phyloP scores from a whole-genome alignment of 2,329 filamentous ascomycete genomes.

The Talaromyces amestolkiae region DNA sequence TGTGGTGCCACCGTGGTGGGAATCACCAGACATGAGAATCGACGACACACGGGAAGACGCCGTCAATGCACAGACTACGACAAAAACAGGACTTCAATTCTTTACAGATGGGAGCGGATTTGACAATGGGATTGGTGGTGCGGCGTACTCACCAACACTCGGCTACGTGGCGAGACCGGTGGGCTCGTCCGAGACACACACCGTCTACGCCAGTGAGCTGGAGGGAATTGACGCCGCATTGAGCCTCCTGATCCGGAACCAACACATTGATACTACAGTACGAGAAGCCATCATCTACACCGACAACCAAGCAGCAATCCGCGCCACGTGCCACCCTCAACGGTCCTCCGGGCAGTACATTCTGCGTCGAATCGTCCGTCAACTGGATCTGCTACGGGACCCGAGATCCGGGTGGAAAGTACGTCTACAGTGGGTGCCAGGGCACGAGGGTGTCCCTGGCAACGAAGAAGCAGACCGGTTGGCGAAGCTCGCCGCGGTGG shows the following conservation, averaged over 20 bases:
- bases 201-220: not conserved
- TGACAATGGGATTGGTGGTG: not conserved
- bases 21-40: not conserved
- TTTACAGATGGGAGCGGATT: not conserved
- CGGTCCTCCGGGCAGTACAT: constrained; percentile 29
- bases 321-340: constrained; percentile 29
- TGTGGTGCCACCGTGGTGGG: not conserved
- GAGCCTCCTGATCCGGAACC: not conserved
- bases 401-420: not conserved
- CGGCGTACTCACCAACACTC: not conserved
- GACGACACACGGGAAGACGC: not conserved
- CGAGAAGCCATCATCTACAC: constrained; percentile 26
- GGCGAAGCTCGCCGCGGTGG: not conserved
- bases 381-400: not conserved
- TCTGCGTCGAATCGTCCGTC: not conserved
- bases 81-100: not conserved
- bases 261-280: no score
- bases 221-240: not conserved
- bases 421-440: not conserved
- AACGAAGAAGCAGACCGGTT: not conserved
- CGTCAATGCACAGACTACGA: not conserved
- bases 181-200: not conserved
- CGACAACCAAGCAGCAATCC: constrained; percentile 34
- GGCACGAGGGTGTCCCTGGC: not conserved
- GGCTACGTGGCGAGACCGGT: not conserved